Percentiles rank a stretch among this genome's conserved stretches.
These are phyloP conservation scores for Teratosphaeria pseudoeucalypti DNA, from an alignment of 2,329 filamentous ascomycete genomes.

Conservation along the genomic window DNA sequence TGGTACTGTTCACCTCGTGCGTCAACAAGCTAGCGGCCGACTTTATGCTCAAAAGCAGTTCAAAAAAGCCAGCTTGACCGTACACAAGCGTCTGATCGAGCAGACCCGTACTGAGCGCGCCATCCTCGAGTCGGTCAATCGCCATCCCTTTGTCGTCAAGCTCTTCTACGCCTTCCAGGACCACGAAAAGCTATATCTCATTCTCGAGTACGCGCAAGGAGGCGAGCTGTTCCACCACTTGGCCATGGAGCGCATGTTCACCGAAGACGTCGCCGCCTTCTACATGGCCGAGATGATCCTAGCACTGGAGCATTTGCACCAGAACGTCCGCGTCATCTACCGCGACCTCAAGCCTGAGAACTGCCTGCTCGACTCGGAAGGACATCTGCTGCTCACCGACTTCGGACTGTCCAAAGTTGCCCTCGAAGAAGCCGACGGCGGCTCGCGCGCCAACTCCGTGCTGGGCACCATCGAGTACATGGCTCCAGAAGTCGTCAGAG, in stretches of 20 bases:
- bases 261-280: slow-evolving; percentile 79
- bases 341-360: slow-evolving; percentile 97
- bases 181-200: slow-evolving; percentile 92
- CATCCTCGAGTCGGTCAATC: slow-evolving; percentile 90
- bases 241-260: slow-evolving; percentile 88
- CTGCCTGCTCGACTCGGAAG: slow-evolving; percentile 81
- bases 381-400: slow-evolving; percentile 88
- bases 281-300: slow-evolving; percentile 99
- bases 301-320: slow-evolving; percentile 85
- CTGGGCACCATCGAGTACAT: slow-evolving; percentile 97
- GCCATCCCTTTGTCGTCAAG: slow-evolving; percentile 96
- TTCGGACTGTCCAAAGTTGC: slow-evolving; percentile 95
- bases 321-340: slow-evolving; percentile 87
- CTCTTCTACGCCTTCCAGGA: slow-evolving; percentile 98
- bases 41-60: slow-evolving; percentile 98
- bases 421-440: slow-evolving; percentile 51
- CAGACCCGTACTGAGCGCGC: slow-evolving; percentile 95
- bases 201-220: slow-evolving; percentile 93
- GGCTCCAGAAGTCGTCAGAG: slow-evolving; percentile 88
- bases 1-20: slow-evolving; percentile 87
- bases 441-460: slow-evolving; percentile 67
- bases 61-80: slow-evolving; percentile 87
- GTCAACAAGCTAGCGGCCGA: slow-evolving; percentile 74
- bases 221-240: slow-evolving; percentile 96
- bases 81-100: slow-evolving; percentile 91